Percentiles rank a stretch among this genome's conserved stretches.
Conservation (phyloP, 2,329 filamentous ascomycete genomes). For the Sclerotinia subarctica region DNA sequence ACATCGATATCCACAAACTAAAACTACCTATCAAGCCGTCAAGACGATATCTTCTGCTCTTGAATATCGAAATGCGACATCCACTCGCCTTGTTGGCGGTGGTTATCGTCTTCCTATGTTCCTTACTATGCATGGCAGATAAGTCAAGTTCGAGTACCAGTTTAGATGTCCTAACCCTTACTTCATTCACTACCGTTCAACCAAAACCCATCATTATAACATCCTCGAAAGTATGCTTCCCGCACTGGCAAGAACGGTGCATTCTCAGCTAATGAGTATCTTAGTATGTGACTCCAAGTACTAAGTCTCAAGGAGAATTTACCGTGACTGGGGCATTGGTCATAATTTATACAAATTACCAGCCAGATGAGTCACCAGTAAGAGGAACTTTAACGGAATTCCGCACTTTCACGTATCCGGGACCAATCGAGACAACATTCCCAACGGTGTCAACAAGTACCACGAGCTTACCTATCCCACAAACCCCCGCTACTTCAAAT, state of each 20-base stretch:
- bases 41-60: not conserved
- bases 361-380: not conserved
- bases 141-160: not conserved
- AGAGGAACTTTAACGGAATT: not conserved
- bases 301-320: not conserved
- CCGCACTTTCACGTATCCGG: not conserved
- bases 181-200: not conserved
- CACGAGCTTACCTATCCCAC: not conserved
- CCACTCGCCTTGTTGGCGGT: not conserved
- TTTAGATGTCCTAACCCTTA: not conserved
- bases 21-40: not conserved
- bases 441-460: not conserved
- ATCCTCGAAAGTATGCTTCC: conserved; percentile 2
- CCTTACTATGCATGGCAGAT: not conserved
- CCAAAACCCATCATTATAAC: not conserved
- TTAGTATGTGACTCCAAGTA: not conserved
- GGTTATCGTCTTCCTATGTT: not conserved
- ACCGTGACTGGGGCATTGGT: not conserved
- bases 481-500: not conserved
- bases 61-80: not conserved
- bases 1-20: not conserved
- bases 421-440: not conserved
- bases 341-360: conserved; percentile 1
- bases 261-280: not conserved
- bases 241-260: not conserved